Percentiles rank a stretch among this genome's conserved stretches.
phyloP scores from a whole-genome alignment of 805 yeast species.

The Wickerhamomyces xylosicus region DNA sequence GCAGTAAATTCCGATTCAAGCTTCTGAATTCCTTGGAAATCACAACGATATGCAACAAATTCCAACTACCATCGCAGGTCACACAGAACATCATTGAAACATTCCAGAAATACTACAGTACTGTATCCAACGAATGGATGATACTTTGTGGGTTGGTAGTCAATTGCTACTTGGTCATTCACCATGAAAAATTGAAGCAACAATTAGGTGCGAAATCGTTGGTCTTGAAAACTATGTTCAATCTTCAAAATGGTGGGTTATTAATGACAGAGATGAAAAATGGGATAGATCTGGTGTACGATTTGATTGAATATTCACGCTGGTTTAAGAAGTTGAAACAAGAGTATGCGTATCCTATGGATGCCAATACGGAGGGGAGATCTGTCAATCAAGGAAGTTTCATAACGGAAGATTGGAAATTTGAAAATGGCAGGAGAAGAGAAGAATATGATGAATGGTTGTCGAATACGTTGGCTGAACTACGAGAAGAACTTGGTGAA shows the following conservation, averaged over 20 bases:
- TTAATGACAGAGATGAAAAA: constrained; percentile 37
- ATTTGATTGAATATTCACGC: constrained; percentile 41
- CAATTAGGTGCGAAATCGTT: constrained; percentile 40
- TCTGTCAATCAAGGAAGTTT: background rate
- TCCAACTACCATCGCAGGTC: constrained; percentile 45
- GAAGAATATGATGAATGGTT: background rate
- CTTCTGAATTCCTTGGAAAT: constrained; percentile 31
- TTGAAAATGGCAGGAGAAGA: background rate
- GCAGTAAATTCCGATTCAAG: constrained; percentile 6
- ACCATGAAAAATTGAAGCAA: constrained; percentile 32
- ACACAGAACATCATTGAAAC: constrained; percentile 41
- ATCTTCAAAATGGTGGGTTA: constrained; percentile 43
- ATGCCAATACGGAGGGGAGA: background rate
- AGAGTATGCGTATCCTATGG: constrained; percentile 22
- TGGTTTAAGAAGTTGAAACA: constrained; percentile 53
- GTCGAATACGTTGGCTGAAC: no score
- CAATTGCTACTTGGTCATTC: constrained; percentile 45
- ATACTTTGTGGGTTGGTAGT: constrained; percentile 57
- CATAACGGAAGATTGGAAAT: background rate
- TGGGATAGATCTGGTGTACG: constrained; percentile 44
- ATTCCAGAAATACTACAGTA: constrained; percentile 37
- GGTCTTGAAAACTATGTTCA: constrained; percentile 40
- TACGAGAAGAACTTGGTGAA: no score
- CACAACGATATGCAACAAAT: constrained; percentile 46
- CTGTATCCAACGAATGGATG: constrained; percentile 57